Evolutionary conservation across 306 rosid genomes (phyloP), one percentile per base, ranked within the genome.

Genomic region (Prunus mongolica): DNA sequence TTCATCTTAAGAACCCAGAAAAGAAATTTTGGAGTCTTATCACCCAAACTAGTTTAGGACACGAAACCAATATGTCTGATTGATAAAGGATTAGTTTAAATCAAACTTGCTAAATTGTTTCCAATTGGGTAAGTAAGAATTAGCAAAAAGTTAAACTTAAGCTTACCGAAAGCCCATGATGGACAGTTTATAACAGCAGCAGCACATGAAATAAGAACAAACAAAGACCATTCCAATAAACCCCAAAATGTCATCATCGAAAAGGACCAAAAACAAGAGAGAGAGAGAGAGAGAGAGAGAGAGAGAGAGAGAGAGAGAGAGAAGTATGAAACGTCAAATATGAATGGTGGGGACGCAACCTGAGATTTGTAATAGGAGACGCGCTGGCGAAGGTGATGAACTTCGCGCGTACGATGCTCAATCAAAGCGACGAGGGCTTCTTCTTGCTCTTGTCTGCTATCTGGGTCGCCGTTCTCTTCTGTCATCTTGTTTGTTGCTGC

Each of bases 371-470:
- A 90, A 87, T 92, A 95, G 19, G 89, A 24, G 82, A 87, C 3
- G 47, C 93, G 96, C 8, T 80, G 84, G 54, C 84, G 89, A 58
- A 89, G 83, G 79, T 87, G 81, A 47, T 82, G 73, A 50, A 95
- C 96, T 89, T 90, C 99, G 56, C 41, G 74, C 60, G 92, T 81
- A 6, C 97, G 97, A 75, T 92, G 97, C 70, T 95, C 96, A 84
- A 92, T 89, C 15, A 95, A 74, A 71, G 97, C 93, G 5, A 92
- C 92, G 74, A 95, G 84, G 49, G 93, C 90, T 83, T 92, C 97
- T 22, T 92, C 99, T 47, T 88, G 96, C 72, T 90, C 97, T 80
- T 87, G 69, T 30, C 80, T 66, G 41, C 19, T 52, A 41, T 49
- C 46, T 28, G 73, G 76, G 44, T 52, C 34, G 28, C 51, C 75